Evolutionary conservation across 768 basidiomycete genomes (phyloP).

Genomic region (Lactarius pseudohatsudake): DNA sequence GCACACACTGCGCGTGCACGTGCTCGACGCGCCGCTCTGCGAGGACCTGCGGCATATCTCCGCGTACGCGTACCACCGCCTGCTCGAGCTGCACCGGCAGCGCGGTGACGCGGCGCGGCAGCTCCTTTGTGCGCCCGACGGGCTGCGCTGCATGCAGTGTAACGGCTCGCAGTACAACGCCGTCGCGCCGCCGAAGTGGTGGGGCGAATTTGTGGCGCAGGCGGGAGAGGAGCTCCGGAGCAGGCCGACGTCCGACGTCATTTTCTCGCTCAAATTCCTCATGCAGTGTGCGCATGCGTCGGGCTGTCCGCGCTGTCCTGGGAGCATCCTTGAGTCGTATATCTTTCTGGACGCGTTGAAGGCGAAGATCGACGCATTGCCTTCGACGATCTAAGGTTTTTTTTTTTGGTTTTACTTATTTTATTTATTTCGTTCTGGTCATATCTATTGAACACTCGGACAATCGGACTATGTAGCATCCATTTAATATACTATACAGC

Average conservation of each 20-base stretch:
- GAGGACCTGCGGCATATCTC: conserved; percentile 66
- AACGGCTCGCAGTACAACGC: conserved; percentile 50
- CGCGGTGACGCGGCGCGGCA: conserved; percentile 51
- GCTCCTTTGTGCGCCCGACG: conserved; percentile 46
- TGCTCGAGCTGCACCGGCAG: conserved; percentile 57
- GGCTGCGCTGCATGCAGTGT: conserved; percentile 67
- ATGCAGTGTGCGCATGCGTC: conserved; percentile 48
- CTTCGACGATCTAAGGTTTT: conserved; percentile 42
- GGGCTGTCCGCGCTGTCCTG: conserved; percentile 63
- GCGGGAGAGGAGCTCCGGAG: conserved; percentile 57
- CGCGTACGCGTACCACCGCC: conserved; percentile 65
- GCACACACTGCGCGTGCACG: conserved; percentile 51
- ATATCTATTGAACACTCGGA: neutral
- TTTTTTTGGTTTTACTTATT: neutral
- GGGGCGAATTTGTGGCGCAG: conserved; percentile 56
- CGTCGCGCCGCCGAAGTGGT: conserved; percentile 63
- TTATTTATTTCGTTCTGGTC: neutral
- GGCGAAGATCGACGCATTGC: conserved; percentile 53
- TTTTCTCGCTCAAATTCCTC: conserved; percentile 63
- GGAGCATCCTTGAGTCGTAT: conserved; percentile 63
- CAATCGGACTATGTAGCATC: neutral
- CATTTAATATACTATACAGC: neutral
- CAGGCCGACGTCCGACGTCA: conserved; percentile 56
- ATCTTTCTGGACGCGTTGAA: conserved; percentile 55
- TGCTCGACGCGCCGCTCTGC: conserved; percentile 56